These are phyloP conservation scores for Diplodia mutila DNA, from an alignment of 2,329 filamentous ascomycete species.

Conservation along the genomic window DNA sequence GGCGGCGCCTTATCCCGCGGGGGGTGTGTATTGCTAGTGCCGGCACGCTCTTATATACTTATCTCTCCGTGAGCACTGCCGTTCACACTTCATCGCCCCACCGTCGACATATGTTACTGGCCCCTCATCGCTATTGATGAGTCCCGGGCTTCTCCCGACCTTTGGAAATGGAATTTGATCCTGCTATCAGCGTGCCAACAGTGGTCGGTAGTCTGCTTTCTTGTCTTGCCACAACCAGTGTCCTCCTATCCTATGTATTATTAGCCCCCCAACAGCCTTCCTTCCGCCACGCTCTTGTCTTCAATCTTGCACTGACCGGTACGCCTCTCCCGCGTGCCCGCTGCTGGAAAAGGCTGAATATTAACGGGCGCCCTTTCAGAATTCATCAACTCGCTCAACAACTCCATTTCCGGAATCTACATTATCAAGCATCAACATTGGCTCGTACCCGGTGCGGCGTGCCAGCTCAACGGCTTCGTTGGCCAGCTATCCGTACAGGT, in stretches of 20 bases:
- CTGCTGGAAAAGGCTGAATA: neutral
- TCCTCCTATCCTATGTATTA: slow-evolving; percentile 32
- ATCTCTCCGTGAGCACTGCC: neutral
- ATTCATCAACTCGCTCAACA: slow-evolving; percentile 49
- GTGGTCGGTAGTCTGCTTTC: slow-evolving; percentile 34
- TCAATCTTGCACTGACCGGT: slow-evolving; percentile 35
- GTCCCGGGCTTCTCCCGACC: neutral
- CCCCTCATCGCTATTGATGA: slow-evolving; percentile 10
- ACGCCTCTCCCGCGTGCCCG: neutral
- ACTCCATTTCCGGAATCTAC: slow-evolving; percentile 47
- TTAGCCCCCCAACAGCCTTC: slow-evolving; percentile 30
- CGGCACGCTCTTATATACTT: slow-evolving; percentile 7
- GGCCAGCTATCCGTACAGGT: slow-evolving; percentile 53
- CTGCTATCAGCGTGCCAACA: slow-evolving; percentile 30
- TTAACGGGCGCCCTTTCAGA: slow-evolving; percentile 39
- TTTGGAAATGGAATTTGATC: slow-evolving; percentile 22
- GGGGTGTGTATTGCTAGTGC: neutral
- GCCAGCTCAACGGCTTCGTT: slow-evolving; percentile 50
- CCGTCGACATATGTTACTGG: neutral
- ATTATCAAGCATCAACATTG: slow-evolving; percentile 35
- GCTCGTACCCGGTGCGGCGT: slow-evolving; percentile 39
- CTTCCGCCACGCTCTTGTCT: slow-evolving; percentile 33
- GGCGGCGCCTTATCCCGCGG: neutral
- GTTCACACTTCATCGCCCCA: neutral
- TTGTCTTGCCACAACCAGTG: slow-evolving; percentile 27